Evolutionary conservation across 2,329 filamentous ascomycete genomes (phyloP), one percentile per base, ranked within the genome.

Genomic region (Trichophyton mentagrophytes): DNA sequence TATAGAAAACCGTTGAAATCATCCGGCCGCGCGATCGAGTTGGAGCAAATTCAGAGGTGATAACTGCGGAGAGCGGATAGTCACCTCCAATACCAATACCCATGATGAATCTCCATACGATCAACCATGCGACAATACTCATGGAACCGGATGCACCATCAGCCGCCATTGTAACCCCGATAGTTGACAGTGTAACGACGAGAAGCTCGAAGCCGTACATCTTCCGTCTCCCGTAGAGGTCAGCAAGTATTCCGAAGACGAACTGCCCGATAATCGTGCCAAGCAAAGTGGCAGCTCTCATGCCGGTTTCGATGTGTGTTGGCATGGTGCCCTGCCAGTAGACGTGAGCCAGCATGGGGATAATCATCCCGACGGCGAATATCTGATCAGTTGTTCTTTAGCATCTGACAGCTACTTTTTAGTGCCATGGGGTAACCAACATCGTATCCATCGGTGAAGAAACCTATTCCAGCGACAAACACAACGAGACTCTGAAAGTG

Each of bases 1-100:
- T 91, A 66, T 88, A 87, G 68, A 93, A 93, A 59, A 93, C 89
- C 13, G 87, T 80, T 30, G 84, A n/a, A 30, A 57, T 55, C 51
- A 55, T 55, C 3, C 51, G 51, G n/a, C 51, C 51, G 2, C 57
- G 40, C 15, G 57, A 59, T 22, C 42, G 38, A n/a, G 42, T 42
- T 20, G 57, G 57, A 30, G 57, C 42, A 11, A 42, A 46, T 25
- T 59, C 57, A 25, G 57, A 42, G 20, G 57, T 46, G 13, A 59
- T 42, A 2, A 46, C 38, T 3, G 57, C 38, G 11, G 57, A 59
- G 3, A 59, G 38, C 8, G 57, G 57, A 13, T 59, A 59, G 42
- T 59, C 57, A n/a, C 38, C 57, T n/a, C 57, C 57, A 36, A 59
- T 59, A 6, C 57, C 57, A n/a, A 59, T 51, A 9, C 57, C 57